A percentile compares a stretch with the other conserved stretches of the same genome.
phyloP scores from a whole-genome alignment of 352 stramenopile genomes.

The Phytophthora syringae region DNA sequence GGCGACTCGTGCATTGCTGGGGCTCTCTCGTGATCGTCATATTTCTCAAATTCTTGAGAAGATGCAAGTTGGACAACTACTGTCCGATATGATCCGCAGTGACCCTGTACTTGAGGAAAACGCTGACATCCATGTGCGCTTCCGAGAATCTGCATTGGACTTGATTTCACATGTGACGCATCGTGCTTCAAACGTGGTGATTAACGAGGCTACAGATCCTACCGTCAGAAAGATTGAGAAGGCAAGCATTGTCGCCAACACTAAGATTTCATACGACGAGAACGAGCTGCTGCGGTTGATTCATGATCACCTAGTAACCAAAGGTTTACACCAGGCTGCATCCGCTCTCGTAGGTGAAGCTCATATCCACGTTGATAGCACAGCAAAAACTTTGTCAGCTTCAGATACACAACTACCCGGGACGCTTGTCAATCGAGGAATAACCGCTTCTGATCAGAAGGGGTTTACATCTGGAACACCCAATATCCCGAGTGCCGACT shows the following conservation, averaged over 20 bases:
- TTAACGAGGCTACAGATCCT: conserved; percentile 88
- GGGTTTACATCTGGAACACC: neutral
- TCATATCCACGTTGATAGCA: conserved; percentile 35
- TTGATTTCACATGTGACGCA: conserved; percentile 90
- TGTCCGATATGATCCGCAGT: conserved; percentile 88
- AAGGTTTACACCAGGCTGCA: conserved; percentile 68
- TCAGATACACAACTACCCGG: conserved; percentile 17
- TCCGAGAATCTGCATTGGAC: conserved; percentile 86
- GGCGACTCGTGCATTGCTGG: conserved; percentile 80
- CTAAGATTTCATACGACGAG: conserved; percentile 85
- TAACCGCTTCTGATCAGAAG: conserved; percentile 10
- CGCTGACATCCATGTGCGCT: conserved; percentile 86
- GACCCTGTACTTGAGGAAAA: conserved; percentile 89
- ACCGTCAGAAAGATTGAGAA: conserved; percentile 91
- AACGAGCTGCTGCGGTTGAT: conserved; percentile 87
- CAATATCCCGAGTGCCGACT: conserved; percentile 3
- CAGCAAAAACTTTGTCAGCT: conserved; percentile 8
- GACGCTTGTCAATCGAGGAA: conserved; percentile 2
- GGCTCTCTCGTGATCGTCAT: conserved; percentile 84
- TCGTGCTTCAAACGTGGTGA: conserved; percentile 80
- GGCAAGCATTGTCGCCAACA: conserved; percentile 89
- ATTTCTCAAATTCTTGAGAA: conserved; percentile 92
- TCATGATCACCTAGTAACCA: conserved; percentile 81
- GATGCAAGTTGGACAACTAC: conserved; percentile 86
- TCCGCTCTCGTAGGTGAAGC: conserved; percentile 61